Conservation (phyloP, 352 stramenopile genomes). For the Elongisporangium anandrum region DNA sequence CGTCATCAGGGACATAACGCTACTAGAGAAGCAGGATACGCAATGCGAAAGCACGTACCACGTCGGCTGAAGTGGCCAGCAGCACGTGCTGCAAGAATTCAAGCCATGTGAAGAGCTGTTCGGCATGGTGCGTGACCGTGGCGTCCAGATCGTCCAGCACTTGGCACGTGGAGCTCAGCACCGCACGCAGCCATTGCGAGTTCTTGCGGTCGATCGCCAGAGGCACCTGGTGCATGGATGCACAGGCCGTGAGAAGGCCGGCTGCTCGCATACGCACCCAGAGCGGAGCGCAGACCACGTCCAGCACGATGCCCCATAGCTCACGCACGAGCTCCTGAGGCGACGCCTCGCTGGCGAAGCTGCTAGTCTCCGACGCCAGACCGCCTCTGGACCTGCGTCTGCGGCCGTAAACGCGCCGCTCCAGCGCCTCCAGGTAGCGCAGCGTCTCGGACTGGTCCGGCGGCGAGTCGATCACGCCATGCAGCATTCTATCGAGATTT, state of each 20-base stretch:
- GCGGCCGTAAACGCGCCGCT: slow-evolving; percentile 23
- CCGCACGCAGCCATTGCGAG: slow-evolving; percentile 49
- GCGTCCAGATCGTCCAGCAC: slow-evolving; percentile 53
- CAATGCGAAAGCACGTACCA: slow-evolving; percentile 17
- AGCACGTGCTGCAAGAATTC: slow-evolving; percentile 57
- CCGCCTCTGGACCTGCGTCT: slow-evolving; percentile 5
- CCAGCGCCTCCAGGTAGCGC: slow-evolving; percentile 39
- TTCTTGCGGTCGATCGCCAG: slow-evolving; percentile 14
- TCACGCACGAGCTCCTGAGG: slow-evolving; percentile 25
- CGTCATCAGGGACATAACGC: not conserved
- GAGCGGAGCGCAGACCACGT: slow-evolving; percentile 68
- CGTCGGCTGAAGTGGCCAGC: slow-evolving; percentile 25
- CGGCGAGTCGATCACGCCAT: slow-evolving; percentile 42
- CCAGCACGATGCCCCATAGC: slow-evolving; percentile 59
- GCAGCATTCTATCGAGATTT: slow-evolving; percentile 5
- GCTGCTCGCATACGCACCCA: slow-evolving; percentile 55
- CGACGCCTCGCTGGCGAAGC: slow-evolving; percentile 5
- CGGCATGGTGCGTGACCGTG: slow-evolving; percentile 26
- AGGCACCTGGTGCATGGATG: slow-evolving; percentile 15
- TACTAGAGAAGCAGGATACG: not conserved
- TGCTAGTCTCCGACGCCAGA: not conserved
- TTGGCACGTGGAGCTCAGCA: slow-evolving; percentile 72
- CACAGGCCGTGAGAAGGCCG: slow-evolving; percentile 44
- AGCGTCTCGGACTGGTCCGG: slow-evolving; percentile 45
- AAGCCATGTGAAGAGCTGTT: slow-evolving; percentile 56